Evolutionary conservation across 768 basidiomycete genomes (phyloP), one percentile per base, ranked within the genome.

Genomic region (Leccinum boreale): DNA sequence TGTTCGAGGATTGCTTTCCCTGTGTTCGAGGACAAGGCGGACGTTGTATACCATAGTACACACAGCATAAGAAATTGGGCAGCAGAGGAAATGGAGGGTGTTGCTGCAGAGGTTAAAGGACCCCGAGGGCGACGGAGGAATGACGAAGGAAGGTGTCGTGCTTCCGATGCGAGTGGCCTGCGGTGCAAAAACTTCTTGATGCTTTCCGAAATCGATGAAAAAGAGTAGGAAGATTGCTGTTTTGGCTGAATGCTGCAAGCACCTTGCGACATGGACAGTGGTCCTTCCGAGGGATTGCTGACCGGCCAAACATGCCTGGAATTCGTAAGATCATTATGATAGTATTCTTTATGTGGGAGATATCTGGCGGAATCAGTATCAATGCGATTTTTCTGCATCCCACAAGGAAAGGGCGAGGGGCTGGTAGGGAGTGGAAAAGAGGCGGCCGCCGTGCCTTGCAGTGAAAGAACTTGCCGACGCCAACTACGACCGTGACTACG

Each of bases 1-100:
- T 89, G 87, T 64, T 80, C 94, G 65, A 99, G 80, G 74, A 99
- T 95, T 47, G 89, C 83, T 71, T 99, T 99, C 57, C 95, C 97
- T 1, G 96, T 98, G 69, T 98, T 98, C 44, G 93, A 96, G 2
- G 94, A 94, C 52, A 98, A 74, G 1, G 96, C 96, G 6, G 94
- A 97, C 4, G 89, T 86, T 15, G 86, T 81, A 75, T 99, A 99
- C 97, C 97, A 99, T 21, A 98, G 79, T 17, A 78, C 74, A 70
- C 97, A 99, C 33, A 96, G 79, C 55, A 90, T 72, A 49, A 94
- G 75, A 75, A 99, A 98, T 56, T 74, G 77, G 11, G 75, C 26
- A 1, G 75, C 74, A 3, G 79, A 63, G 26, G 61, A 48, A 3
- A 73, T 44, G 23, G 71, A 55, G 19, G 61, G 31, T 26, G 54